phyloP scores from a whole-genome alignment of 2,329 filamentous ascomycete species.

The Elsinoe ampelina region DNA sequence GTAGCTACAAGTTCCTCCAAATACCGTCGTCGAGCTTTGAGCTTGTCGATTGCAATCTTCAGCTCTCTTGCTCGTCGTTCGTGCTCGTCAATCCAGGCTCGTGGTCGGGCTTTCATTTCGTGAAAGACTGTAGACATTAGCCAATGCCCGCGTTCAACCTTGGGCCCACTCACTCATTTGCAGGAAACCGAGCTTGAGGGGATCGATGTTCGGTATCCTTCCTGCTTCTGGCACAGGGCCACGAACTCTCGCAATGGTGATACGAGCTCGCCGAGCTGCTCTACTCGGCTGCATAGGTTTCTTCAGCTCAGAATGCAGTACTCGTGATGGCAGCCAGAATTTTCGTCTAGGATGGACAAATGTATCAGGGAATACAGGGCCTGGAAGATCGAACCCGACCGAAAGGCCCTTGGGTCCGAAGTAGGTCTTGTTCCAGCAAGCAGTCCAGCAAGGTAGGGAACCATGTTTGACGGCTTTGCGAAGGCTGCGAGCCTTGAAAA shows the following conservation, averaged over 20 bases:
- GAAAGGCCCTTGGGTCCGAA: constrained; percentile 13
- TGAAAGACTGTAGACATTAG: not conserved
- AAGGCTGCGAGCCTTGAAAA: constrained; percentile 6
- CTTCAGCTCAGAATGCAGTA: not conserved
- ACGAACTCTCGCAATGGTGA: constrained; percentile 7
- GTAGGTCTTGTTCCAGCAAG: constrained; percentile 11
- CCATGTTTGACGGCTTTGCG: constrained; percentile 8
- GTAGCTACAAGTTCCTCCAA: not conserved
- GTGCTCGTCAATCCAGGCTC: not conserved
- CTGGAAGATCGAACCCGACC: constrained; percentile 13
- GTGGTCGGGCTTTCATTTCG: not conserved
- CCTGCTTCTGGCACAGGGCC: constrained; percentile 9
- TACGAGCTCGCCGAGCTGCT: constrained; percentile 3
- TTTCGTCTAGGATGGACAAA: constrained; percentile 11
- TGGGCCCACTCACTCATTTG: not conserved
- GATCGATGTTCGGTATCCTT: constrained; percentile 3
- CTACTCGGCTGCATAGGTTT: not conserved
- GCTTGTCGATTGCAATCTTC: not conserved
- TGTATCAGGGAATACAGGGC: constrained; percentile 1
- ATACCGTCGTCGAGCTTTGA: constrained; percentile 3
- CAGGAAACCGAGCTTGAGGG: not conserved
- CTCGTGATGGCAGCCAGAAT: not conserved
- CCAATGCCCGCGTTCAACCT: not conserved
- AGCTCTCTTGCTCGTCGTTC: not conserved
- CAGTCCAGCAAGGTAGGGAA: constrained; percentile 11